Percentiles rank a stretch among this genome's conserved stretches.
phyloP scores from a whole-genome alignment of 768 basidiomycete genomes.

The Psilocybe cubensis region DNA sequence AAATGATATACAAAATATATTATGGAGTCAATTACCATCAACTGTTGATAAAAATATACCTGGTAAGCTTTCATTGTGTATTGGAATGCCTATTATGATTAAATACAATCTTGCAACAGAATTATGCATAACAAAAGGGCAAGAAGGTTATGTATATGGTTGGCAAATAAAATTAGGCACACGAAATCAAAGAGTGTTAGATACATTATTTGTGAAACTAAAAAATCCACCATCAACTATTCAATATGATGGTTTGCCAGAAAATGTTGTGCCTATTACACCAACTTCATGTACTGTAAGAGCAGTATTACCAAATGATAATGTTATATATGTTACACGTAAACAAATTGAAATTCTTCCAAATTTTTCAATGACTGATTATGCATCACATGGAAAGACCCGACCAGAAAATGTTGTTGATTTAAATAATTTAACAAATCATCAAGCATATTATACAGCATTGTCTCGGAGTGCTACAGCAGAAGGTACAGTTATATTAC shows the following conservation, averaged over 20 bases:
- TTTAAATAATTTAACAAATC: slow-evolving; percentile 21
- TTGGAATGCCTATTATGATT: slow-evolving; percentile 39
- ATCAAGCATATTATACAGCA: slow-evolving; percentile 34
- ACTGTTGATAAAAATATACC: slow-evolving; percentile 20
- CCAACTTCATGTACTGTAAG: slow-evolving; percentile 6
- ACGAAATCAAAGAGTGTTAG: slow-evolving; percentile 21
- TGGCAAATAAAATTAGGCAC: slow-evolving; percentile 24
- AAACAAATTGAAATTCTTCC: slow-evolving; percentile 28
- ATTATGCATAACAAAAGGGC: slow-evolving; percentile 35
- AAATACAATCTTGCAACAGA: slow-evolving; percentile 35
- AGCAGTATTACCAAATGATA: slow-evolving; percentile 20
- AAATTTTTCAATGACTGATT: slow-evolving; percentile 40
- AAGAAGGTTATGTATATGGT: slow-evolving; percentile 30
- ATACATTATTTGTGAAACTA: slow-evolving; percentile 33
- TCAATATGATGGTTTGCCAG: slow-evolving; percentile 25
- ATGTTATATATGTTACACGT: slow-evolving; percentile 14
- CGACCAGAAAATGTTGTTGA: slow-evolving; percentile 28
- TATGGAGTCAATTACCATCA: slow-evolving; percentile 23
- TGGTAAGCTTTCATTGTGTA: slow-evolving; percentile 29
- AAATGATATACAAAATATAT: slow-evolving; percentile 14
- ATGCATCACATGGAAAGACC: slow-evolving; percentile 36
- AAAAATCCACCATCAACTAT: slow-evolving; percentile 26
- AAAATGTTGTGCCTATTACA: slow-evolving; percentile 33
- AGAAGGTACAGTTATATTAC: slow-evolving; percentile 12
- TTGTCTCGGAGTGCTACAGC: slow-evolving; percentile 29